Conservation (phyloP, 2,329 filamentous ascomycete genomes). For the Dactylellina drechsleri region DNA sequence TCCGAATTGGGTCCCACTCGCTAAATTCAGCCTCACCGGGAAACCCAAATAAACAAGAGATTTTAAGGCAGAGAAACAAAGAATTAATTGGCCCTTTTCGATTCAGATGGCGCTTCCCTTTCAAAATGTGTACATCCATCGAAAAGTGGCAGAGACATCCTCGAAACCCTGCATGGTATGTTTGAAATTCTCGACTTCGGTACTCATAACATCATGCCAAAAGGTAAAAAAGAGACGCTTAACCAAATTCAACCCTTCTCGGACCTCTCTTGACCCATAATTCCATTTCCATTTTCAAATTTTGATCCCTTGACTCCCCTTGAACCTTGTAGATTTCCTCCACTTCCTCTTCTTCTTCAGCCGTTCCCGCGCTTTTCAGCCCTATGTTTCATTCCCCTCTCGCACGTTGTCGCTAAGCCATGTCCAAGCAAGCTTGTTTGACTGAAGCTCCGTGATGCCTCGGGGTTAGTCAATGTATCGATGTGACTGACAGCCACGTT, state of each 20-base stretch:
- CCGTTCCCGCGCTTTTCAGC: conserved; percentile 35
- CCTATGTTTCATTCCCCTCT: conserved; percentile 32
- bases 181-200: conserved; percentile 85
- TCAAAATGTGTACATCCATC: conserved; percentile 50
- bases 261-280: background rate
- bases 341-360: conserved; percentile 3
- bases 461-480: conserved; percentile 14
- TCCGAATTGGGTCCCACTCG: conserved; percentile 43
- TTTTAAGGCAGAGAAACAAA: conserved; percentile 19
- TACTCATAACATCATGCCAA: conserved; percentile 87
- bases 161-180: conserved; percentile 89
- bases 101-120: conserved; percentile 43
- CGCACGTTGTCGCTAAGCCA: conserved; percentile 22
- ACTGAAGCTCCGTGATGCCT: conserved; percentile 23
- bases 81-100: conserved; percentile 7
- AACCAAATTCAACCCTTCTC: conserved; percentile 29
- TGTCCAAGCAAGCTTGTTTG: conserved; percentile 25
- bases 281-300: conserved; percentile 1
- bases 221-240: conserved; percentile 70
- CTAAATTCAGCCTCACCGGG: conserved; percentile 54
- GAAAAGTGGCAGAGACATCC: conserved; percentile 63
- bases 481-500: conserved; percentile 34
- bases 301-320: conserved; percentile 13
- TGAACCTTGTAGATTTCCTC: no score
- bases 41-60: conserved; percentile 17